Percentiles rank a stretch among this genome's conserved stretches.
Evolutionary conservation across 1,284 basidiomycete species (phyloP).

Genomic region (Fomitopsis pinicola): DNA sequence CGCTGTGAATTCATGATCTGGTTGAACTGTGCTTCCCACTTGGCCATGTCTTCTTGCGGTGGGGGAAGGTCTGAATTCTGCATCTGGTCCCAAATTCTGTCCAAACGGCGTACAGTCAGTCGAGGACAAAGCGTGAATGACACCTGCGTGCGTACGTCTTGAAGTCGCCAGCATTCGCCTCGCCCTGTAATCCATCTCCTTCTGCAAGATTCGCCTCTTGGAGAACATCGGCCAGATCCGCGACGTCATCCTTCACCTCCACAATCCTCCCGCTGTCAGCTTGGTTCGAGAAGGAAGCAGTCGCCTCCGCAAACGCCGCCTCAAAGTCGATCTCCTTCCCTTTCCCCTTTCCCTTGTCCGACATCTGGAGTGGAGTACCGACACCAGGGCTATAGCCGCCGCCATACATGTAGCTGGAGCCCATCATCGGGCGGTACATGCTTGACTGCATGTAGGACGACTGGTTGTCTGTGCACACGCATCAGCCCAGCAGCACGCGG

Average conservation of each 20-base stretch:
- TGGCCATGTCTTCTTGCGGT: constrained; percentile 63
- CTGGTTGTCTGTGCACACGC: constrained; percentile 12
- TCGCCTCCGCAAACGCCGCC: constrained; percentile 64
- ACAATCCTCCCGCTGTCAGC: constrained; percentile 46
- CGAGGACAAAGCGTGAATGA: neutral
- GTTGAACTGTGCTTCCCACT: constrained; percentile 90
- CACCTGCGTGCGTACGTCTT: constrained; percentile 35
- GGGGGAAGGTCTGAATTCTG: constrained; percentile 55
- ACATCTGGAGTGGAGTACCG: constrained; percentile 20
- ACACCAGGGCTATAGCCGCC: constrained; percentile 7
- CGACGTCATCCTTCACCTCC: constrained; percentile 43
- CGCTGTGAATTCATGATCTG: constrained; percentile 68
- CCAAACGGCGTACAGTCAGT: constrained; percentile 3
- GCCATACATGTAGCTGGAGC: constrained; percentile 30
- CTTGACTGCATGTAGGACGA: constrained; percentile 31
- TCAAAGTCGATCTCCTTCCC: constrained; percentile 75
- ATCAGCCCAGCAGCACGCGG: neutral
- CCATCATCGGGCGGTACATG: constrained; percentile 27
- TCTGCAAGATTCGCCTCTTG: constrained; percentile 31
- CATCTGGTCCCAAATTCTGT: constrained; percentile 56
- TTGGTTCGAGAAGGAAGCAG: constrained; percentile 42
- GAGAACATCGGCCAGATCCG: constrained; percentile 38
- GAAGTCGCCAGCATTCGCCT: constrained; percentile 33
- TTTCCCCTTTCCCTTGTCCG: constrained; percentile 67
- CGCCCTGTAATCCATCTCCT: constrained; percentile 9